A percentile compares a stretch with the other conserved stretches of the same genome.
phyloP scores from a whole-genome alignment of 805 yeast species.

The Cyberlindnera maritima region DNA sequence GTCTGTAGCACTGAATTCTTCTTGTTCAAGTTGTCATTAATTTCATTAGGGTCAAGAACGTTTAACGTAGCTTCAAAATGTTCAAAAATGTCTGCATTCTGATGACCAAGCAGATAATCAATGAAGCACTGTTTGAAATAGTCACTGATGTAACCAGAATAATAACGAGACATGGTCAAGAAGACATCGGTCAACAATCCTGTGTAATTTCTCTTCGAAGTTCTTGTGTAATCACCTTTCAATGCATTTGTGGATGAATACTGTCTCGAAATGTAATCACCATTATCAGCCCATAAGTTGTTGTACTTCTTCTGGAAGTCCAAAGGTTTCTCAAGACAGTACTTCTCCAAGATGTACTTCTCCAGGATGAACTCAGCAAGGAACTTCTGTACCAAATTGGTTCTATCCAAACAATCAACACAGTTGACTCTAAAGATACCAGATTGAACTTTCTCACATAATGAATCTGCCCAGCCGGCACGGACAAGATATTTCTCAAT shows the following conservation, averaged over 20 bases:
- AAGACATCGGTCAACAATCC: conserved; percentile 44
- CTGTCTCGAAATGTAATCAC: conserved; percentile 62
- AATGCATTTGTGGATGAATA: conserved; percentile 58
- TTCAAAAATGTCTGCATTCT: conserved; percentile 34
- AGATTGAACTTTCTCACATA: conserved; percentile 34
- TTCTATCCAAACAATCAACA: conserved; percentile 62
- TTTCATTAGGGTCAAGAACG: conserved; percentile 26
- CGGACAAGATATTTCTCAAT: conserved; percentile 19
- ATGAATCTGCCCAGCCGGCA: conserved; percentile 33
- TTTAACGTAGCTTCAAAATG: conserved; percentile 38
- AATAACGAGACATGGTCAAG: conserved; percentile 40
- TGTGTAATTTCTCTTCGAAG: conserved; percentile 38
- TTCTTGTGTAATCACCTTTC: conserved; percentile 46
- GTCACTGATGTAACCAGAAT: conserved; percentile 42
- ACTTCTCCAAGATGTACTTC: conserved; percentile 26
- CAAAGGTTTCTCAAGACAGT: conserved; percentile 3
- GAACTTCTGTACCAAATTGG: conserved; percentile 49
- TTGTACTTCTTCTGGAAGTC: conserved; percentile 29
- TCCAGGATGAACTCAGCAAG: conserved; percentile 30
- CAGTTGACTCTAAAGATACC: conserved; percentile 62
- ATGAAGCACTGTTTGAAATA: conserved; percentile 42
- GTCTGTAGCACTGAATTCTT: conserved; percentile 28
- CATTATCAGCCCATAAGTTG: conserved; percentile 64
- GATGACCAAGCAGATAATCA: conserved; percentile 40
- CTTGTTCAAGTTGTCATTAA: conserved; percentile 23